Percentiles rank a stretch among this genome's conserved stretches.
Conservation (phyloP, 805 yeast species). For the Cyberlindnera maclurae region DNA sequence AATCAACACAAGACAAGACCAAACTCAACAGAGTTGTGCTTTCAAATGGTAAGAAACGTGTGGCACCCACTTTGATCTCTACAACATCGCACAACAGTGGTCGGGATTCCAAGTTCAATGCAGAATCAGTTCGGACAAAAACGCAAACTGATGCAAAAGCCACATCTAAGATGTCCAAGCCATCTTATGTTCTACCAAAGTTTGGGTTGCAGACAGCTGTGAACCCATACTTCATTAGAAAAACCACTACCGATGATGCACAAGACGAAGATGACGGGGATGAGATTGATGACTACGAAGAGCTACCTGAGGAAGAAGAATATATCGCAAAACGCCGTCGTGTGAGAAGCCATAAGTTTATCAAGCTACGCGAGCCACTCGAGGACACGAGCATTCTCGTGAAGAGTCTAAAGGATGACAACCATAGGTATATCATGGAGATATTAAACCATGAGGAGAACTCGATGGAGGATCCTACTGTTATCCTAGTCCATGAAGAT, state of each 20-base stretch:
- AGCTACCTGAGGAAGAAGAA: constrained; percentile 39
- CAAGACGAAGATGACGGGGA: constrained; percentile 22
- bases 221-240: constrained; percentile 40
- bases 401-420: constrained; percentile 18
- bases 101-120: constrained; percentile 11
- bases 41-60: constrained; percentile 71
- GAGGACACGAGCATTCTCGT: constrained; percentile 13
- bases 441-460: constrained; percentile 25
- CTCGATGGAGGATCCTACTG: constrained; percentile 31
- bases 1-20: constrained; percentile 19
- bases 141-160: constrained; percentile 4
- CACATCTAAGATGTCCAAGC: constrained; percentile 29
- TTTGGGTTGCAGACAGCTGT: constrained; percentile 60
- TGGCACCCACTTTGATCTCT: constrained; percentile 62
- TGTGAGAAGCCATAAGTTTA: constrained; percentile 23
- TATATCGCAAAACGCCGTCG: constrained; percentile 27
- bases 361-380: constrained; percentile 9
- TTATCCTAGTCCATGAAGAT: constrained; percentile 28
- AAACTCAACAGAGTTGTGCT: constrained; percentile 46
- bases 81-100: constrained; percentile 25
- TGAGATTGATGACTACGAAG: constrained; percentile 30
- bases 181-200: constrained; percentile 49
- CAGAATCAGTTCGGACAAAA: constrained; percentile 8
- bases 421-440: not conserved
- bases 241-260: constrained; percentile 21